Evolutionary conservation across 1,284 basidiomycete species (phyloP).

Genomic region (Psilocybe mexicana): DNA sequence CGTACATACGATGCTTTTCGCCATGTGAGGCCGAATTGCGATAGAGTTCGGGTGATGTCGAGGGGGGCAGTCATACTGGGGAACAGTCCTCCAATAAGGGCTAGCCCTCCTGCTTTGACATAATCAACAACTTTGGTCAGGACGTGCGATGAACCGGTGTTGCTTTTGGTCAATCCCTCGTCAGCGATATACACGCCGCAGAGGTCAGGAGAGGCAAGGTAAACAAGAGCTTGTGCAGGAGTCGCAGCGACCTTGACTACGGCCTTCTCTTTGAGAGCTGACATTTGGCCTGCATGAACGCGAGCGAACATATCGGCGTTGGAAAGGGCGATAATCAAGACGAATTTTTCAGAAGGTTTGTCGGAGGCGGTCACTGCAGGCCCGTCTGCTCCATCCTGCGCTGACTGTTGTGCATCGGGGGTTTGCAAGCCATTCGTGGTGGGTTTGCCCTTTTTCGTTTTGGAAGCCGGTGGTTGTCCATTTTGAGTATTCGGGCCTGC

Average conservation of each 20-base stretch:
- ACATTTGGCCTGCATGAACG: constrained; percentile 22
- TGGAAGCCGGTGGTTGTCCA: neutral
- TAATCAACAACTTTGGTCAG: constrained; percentile 28
- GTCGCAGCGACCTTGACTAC: constrained; percentile 23
- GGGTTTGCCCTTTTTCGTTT: neutral
- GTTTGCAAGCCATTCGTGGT: neutral
- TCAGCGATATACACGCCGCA: constrained; percentile 32
- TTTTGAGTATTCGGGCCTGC: neutral
- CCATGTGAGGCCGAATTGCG: constrained; percentile 20
- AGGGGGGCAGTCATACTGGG: constrained; percentile 8
- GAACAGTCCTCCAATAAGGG: constrained; percentile 33
- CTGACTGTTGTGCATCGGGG: neutral
- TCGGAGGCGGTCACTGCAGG: neutral
- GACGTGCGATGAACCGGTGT: constrained; percentile 21
- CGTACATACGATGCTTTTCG: constrained; percentile 4
- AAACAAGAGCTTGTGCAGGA: constrained; percentile 22
- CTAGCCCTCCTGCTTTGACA: constrained; percentile 29
- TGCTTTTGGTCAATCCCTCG: constrained; percentile 19
- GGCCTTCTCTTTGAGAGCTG: constrained; percentile 22
- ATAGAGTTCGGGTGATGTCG: constrained; percentile 14
- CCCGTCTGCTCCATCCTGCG: neutral
- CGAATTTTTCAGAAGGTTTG: constrained; percentile 16
- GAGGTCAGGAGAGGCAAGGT: constrained; percentile 28
- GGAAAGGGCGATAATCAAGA: constrained; percentile 28
- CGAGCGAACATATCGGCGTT: constrained; percentile 21